A percentile compares a stretch with the other conserved stretches of the same genome.
phyloP scores from a whole-genome alignment of 108 stramenopile genomes.

The Epithemia pelagica region DNA sequence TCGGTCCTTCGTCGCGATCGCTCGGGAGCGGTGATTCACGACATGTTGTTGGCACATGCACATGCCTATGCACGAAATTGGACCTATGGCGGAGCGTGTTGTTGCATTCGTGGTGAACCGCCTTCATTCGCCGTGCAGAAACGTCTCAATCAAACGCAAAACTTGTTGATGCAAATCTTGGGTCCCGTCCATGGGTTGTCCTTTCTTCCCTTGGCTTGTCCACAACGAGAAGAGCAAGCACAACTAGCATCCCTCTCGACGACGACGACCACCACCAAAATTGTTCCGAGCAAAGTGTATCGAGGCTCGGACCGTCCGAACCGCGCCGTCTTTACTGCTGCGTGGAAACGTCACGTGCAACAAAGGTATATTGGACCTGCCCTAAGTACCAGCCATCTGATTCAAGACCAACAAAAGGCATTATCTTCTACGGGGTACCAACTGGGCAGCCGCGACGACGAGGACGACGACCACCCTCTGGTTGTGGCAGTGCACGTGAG shows the following conservation, averaged over 20 bases:
- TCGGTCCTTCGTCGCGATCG: slow-evolving; percentile 3
- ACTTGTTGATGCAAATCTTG: no score
- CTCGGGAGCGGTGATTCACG: slow-evolving; percentile 3
- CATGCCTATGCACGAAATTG: neutral
- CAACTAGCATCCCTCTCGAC: no score
- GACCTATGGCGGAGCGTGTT: neutral
- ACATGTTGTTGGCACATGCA: slow-evolving; percentile 8
- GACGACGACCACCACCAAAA: neutral
- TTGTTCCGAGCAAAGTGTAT: neutral
- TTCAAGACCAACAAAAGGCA: no score
- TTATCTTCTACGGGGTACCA: no score
- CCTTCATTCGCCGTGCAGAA: no score
- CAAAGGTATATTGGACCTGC: no score
- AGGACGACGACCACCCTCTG: no score
- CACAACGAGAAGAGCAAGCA: no score
- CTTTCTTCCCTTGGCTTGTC: neutral
- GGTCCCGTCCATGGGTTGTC: neutral
- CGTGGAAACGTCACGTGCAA: slow-evolving; percentile 4
- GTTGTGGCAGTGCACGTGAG: slow-evolving; percentile 14
- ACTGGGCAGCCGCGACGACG: no score
- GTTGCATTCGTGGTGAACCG: neutral
- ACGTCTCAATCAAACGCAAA: no score
- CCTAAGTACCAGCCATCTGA: no score
- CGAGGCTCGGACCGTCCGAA: neutral
- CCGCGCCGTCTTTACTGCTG: neutral